Conservation (phyloP, 371 early-diverging fungal species). For the Mucor plumbeus region DNA sequence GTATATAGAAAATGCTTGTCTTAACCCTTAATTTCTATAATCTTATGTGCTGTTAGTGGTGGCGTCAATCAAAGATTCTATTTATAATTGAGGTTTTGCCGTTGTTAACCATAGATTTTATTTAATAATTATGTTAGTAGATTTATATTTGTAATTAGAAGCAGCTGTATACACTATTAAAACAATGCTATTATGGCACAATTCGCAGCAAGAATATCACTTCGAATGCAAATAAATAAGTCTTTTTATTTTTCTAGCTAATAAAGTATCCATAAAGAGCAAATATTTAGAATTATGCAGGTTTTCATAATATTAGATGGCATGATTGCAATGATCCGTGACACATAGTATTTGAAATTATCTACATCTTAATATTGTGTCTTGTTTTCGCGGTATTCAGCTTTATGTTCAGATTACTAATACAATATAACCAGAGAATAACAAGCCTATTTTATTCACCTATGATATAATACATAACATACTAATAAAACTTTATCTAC, state of each 20-base stretch:
- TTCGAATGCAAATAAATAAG: background rate
- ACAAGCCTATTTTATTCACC: background rate
- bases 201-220: background rate
- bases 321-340: too few species aligned
- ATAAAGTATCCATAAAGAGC: background rate
- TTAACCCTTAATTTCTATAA: too few species aligned
- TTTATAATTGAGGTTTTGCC: too few species aligned
- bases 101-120: too few species aligned
- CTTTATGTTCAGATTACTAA: background rate
- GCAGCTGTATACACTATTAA: background rate
- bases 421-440: background rate
- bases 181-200: background rate
- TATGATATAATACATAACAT: background rate
- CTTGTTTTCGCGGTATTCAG: background rate
- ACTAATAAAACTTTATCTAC: background rate
- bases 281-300: too few species aligned
- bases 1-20: too few species aligned
- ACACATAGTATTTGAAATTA: too few species aligned
- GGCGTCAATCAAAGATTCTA: too few species aligned
- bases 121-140: too few species aligned
- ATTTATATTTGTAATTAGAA: too few species aligned
- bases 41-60: too few species aligned
- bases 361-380: background rate
- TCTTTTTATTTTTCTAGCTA: background rate
- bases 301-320: too few species aligned